Evolutionary conservation across 2,329 filamentous ascomycete genomes (phyloP), one percentile per base, ranked within the genome.

Genomic region (Ascochyta rabiei): DNA sequence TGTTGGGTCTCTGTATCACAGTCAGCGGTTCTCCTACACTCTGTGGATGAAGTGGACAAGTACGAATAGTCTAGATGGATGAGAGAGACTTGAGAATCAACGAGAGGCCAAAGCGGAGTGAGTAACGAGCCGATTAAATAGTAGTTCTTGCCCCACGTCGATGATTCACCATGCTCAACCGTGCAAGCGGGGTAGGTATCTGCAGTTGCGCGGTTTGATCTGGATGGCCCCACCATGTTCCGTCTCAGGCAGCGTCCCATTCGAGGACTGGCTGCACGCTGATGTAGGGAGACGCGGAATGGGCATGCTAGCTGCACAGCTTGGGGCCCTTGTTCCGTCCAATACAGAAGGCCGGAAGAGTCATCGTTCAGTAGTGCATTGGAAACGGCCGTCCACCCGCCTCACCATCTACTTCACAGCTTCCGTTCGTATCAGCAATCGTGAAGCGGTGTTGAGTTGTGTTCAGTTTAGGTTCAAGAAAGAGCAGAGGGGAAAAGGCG

Each of bases 171-270:
- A 60, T 47, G 53, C 48, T 45, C 56, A 68, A 55, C 63, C 57
- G 64, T 69, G 61, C 53, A 51, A 59, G 68, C 62, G 69, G 67
- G 69, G 69, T 70, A 33, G 69, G 67, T 70, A 33, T 52, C 44
- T 61, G 56, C 59, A 60, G 49, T 16, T 51, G 42, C 42, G 38
- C 31, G 24, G 21, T 33, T 54, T 47, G 37, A 39, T 26, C 26
- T 33, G 13, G 18, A 23, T 34, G 26, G 43, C 38, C 50, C 50
- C 55, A 48, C 46, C 23, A 16, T 35, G 13, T 9, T 41, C 46
- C 35, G 45, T 15, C 16, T 39, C 41, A 19, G 35, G 18, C 19
- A 19, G 12, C 41, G 24, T 51, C 24, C 6, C 13, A 54, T 58
- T 54, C 42, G 55, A 57, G 33, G 48, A 31, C 13, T 18, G 18